phyloP scores from a whole-genome alignment of 2,329 filamentous ascomycete species.

The Magnaporthales sp. region DNA sequence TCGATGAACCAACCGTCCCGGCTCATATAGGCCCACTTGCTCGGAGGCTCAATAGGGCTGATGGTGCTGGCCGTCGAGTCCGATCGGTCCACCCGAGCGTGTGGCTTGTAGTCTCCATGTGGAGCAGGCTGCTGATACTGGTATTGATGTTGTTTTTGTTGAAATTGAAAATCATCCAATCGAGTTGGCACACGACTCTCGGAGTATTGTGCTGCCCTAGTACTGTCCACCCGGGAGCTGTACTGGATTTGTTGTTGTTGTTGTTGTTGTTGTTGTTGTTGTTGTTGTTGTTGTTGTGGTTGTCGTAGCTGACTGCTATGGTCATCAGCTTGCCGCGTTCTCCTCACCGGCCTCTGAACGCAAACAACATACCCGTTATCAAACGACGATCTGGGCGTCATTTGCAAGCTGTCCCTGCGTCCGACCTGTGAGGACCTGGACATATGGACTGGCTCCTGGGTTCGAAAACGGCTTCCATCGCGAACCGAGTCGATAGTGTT shows the following conservation, averaged over 20 bases:
- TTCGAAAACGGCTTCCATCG: neutral
- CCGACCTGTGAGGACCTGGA: neutral
- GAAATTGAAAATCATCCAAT: neutral
- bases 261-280: neutral
- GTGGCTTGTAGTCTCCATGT: neutral
- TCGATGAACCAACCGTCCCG: constrained; percentile 10
- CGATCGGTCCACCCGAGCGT: neutral
- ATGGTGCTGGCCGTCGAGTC: neutral
- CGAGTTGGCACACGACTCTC: neutral
- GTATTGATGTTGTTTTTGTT: neutral
- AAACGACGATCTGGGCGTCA: neutral
- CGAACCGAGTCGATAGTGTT: neutral
- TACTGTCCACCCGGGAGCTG: neutral
- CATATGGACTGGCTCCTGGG: neutral
- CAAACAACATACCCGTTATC: neutral
- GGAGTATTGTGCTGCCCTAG: neutral
- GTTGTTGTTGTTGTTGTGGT: neutral
- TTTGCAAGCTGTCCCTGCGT: neutral
- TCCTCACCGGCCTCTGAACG: neutral
- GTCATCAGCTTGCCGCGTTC: neutral
- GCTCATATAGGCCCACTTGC: neutral
- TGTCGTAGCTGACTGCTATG: neutral
- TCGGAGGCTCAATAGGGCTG: neutral
- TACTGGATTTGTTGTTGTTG: neutral
- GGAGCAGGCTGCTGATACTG: neutral